phyloP scores from a whole-genome alignment of 2,329 filamentous ascomycete genomes.

The Diplocarpon mali region DNA sequence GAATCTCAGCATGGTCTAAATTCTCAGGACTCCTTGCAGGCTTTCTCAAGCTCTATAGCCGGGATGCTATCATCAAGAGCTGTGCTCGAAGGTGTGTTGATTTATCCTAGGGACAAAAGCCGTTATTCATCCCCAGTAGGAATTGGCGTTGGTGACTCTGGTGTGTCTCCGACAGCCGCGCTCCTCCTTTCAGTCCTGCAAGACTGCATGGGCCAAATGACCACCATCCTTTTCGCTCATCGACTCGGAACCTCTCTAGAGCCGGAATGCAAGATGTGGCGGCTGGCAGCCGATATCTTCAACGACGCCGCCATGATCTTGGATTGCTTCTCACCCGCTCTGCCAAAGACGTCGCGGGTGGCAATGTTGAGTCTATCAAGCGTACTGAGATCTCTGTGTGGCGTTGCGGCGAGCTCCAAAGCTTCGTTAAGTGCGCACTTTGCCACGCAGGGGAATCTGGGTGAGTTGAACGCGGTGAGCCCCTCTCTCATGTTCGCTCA shows the following conservation, averaged over 20 bases:
- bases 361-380: constrained; percentile 47
- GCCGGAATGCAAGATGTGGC: constrained; percentile 63
- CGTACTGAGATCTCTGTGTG: constrained; percentile 61
- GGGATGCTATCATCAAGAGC: constrained; percentile 54
- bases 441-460: constrained; percentile 74
- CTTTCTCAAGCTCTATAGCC: constrained; percentile 54
- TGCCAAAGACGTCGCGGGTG: constrained; percentile 47
- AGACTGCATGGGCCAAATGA: constrained; percentile 52
- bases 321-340: constrained; percentile 54
- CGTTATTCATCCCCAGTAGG: background rate
- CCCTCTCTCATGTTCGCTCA: background rate
- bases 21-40: constrained; percentile 47
- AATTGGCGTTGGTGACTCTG: constrained; percentile 54
- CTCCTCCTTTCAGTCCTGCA: constrained; percentile 56
- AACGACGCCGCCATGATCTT: constrained; percentile 63
- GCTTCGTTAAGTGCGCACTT: constrained; percentile 89
- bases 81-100: constrained; percentile 46
- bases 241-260: constrained; percentile 56
- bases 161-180: constrained; percentile 52
- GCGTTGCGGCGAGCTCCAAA: constrained; percentile 84
- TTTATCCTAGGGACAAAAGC: too few relatives aligned
- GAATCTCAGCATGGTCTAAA: background rate
- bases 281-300: constrained; percentile 57
- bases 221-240: constrained; percentile 60
- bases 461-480: constrained; percentile 74